phyloP scores from a whole-genome alignment of 805 yeast species.

The Barnettozyma sucrosica region DNA sequence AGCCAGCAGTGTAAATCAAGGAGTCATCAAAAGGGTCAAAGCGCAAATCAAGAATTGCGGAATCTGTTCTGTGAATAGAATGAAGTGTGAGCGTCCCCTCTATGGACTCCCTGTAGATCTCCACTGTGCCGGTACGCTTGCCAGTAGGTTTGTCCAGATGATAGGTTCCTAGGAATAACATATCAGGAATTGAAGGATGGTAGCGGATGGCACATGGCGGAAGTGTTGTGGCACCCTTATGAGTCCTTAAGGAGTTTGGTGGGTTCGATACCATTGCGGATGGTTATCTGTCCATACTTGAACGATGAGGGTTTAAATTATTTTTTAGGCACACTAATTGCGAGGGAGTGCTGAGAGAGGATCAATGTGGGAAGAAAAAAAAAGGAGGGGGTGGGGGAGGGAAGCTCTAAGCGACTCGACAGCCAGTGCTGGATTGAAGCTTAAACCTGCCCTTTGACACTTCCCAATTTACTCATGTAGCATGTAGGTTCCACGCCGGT shows the following conservation, averaged over 20 bases:
- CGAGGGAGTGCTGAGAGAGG: too few relatives aligned
- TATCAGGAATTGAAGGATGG: conserved; percentile 41
- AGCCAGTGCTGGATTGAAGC: too few relatives aligned
- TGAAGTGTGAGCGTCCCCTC: conserved; percentile 21
- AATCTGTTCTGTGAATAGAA: conserved; percentile 32
- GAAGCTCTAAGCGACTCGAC: too few relatives aligned
- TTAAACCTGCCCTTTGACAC: too few relatives aligned
- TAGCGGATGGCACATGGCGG: conserved; percentile 85
- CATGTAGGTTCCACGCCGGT: too few relatives aligned
- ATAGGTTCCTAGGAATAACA: conserved; percentile 74
- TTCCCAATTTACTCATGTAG: too few relatives aligned
- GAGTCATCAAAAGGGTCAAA: conserved; percentile 48
- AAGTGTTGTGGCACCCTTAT: conserved; percentile 24
- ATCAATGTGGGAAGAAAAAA: too few relatives aligned
- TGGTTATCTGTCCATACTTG: too few relatives aligned
- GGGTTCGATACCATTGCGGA: neutral
- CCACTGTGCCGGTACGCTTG: conserved; percentile 58
- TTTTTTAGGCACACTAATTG: too few relatives aligned
- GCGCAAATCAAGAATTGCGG: conserved; percentile 77
- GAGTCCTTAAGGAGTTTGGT: neutral
- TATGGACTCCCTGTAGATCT: conserved; percentile 28
- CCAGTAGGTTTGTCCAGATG: conserved; percentile 57
- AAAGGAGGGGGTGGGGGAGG: too few relatives aligned
- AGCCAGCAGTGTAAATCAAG: conserved; percentile 60
- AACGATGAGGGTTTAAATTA: too few relatives aligned